These are phyloP conservation scores for Rhodotorula sphaerocarpa DNA, from an alignment of 768 basidiomycete species.

Conservation along the genomic window DNA sequence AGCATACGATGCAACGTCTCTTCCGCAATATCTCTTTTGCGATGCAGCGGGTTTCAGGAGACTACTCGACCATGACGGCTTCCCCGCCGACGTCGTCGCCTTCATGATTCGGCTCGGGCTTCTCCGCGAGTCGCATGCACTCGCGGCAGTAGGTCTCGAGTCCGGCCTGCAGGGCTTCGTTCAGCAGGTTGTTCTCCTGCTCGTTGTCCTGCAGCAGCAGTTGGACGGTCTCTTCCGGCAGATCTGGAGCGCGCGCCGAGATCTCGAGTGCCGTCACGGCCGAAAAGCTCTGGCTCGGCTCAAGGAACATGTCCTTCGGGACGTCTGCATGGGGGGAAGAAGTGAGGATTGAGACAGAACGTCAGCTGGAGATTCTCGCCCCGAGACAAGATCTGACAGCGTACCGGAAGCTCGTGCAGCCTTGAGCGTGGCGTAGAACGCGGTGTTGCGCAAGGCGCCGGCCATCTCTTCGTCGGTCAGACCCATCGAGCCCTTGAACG, in stretches of 20 bases:
- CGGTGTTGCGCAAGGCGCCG: conserved; percentile 62
- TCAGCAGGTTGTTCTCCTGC: conserved; percentile 40
- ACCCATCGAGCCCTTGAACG: conserved; percentile 63
- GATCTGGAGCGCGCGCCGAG: conserved; percentile 40
- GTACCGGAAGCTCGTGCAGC: conserved; percentile 32
- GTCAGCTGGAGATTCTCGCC: background rate
- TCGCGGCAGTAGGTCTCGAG: conserved; percentile 42
- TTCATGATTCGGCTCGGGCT: conserved; percentile 6
- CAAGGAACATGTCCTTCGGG: conserved; percentile 14
- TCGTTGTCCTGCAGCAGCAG: conserved; percentile 42
- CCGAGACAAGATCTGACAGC: background rate
- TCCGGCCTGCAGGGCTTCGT: conserved; percentile 35
- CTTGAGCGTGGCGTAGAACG: conserved; percentile 60
- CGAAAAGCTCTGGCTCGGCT: conserved; percentile 38
- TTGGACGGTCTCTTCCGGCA: conserved; percentile 36
- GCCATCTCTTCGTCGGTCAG: conserved; percentile 69
- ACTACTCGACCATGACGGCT: conserved; percentile 13
- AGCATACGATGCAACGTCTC: no score
- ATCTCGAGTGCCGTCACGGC: conserved; percentile 39
- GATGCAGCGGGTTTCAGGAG: background rate
- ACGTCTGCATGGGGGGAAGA: conserved; percentile 4
- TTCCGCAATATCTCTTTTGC: no score
- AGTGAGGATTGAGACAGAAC: background rate
- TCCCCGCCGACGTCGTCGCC: background rate
- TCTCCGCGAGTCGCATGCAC: conserved; percentile 39